Percentiles rank a stretch among this genome's conserved stretches.
Conservation (phyloP, 2,329 filamentous ascomycete genomes). For the Pseudomassariella vexata region DNA sequence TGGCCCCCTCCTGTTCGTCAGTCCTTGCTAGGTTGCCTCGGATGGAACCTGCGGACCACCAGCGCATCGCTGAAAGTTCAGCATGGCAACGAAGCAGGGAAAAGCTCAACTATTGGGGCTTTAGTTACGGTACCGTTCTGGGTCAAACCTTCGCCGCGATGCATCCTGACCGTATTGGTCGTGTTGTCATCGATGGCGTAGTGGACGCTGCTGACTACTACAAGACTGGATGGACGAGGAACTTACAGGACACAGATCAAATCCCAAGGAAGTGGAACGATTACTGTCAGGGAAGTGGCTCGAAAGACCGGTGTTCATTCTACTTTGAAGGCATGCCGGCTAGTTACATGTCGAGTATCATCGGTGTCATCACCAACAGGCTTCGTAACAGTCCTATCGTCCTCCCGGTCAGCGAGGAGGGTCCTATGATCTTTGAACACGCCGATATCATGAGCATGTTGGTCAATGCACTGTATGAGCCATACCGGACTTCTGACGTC, state of each 20-base stretch:
- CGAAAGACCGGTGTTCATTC: not conserved
- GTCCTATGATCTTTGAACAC: slow-evolving; percentile 13
- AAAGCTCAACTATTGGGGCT: slow-evolving; percentile 7
- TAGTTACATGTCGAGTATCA: not conserved
- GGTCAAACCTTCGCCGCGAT: slow-evolving; percentile 22
- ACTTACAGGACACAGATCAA: slow-evolving; percentile 2
- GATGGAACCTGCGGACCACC: too few relatives aligned
- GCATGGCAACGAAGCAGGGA: slow-evolving; percentile 14
- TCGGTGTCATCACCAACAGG: slow-evolving; percentile 2
- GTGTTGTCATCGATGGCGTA: slow-evolving; percentile 15
- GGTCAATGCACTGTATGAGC: slow-evolving; percentile 8
- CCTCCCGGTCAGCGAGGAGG: not conserved
- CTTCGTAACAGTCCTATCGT: slow-evolving; percentile 1
- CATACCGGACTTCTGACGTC: slow-evolving; percentile 4
- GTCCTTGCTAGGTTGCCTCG: too few relatives aligned
- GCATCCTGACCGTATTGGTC: slow-evolving; percentile 15
- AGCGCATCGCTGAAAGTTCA: slow-evolving; percentile 5
- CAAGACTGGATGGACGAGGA: slow-evolving; percentile 1
- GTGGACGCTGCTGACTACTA: slow-evolving; percentile 23
- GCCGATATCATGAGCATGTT: slow-evolving; percentile 19
- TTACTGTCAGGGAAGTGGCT: slow-evolving; percentile 1
- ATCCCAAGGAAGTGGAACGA: slow-evolving; percentile 1
- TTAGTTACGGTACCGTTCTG: slow-evolving; percentile 23
- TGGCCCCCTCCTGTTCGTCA: not conserved
- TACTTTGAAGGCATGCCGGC: not conserved